A percentile compares a stretch with the other conserved stretches of the same genome.
These are phyloP conservation scores for Raddia distichophylla DNA, from an alignment of 176 grass and related monocot species.

Conservation along the genomic window DNA sequence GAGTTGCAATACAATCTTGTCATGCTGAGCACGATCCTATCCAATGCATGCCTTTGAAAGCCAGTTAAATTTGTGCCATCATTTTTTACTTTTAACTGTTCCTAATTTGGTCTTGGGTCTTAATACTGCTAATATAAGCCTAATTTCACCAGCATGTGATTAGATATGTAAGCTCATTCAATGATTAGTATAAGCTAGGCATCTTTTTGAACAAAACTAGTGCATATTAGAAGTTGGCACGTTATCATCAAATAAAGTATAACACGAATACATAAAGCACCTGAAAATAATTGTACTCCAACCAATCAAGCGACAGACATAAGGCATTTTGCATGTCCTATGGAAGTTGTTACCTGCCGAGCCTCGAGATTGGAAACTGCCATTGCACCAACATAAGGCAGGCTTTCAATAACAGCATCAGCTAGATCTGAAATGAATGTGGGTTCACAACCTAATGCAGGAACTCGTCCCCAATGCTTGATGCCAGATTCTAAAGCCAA, in stretches of 20 bases:
- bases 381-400: conserved; percentile 98
- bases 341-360: conserved; percentile 79
- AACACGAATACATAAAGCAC: neutral
- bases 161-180: neutral
- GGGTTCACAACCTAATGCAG: conserved; percentile 80
- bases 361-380: conserved; percentile 98
- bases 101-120: conserved; percentile 5
- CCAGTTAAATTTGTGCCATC: neutral
- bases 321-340: conserved; percentile 18
- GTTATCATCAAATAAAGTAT: conserved; percentile 15
- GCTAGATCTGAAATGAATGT: conserved; percentile 83
- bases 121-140: neutral
- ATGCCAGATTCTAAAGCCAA: conserved; percentile 95
- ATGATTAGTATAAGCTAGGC: neutral
- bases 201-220: neutral
- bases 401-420: conserved; percentile 87
- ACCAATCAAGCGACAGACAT: neutral
- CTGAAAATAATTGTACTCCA: neutral
- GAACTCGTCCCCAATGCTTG: conserved; percentile 89
- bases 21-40: neutral
- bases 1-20: conserved; percentile 6
- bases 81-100: conserved; percentile 23
- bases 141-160: neutral
- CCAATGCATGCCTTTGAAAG: conserved; percentile 19
- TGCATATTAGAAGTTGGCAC: neutral